Base-by-base conservation (phyloP, 257 asterid species). In the Cruciata laevipes region DNA sequence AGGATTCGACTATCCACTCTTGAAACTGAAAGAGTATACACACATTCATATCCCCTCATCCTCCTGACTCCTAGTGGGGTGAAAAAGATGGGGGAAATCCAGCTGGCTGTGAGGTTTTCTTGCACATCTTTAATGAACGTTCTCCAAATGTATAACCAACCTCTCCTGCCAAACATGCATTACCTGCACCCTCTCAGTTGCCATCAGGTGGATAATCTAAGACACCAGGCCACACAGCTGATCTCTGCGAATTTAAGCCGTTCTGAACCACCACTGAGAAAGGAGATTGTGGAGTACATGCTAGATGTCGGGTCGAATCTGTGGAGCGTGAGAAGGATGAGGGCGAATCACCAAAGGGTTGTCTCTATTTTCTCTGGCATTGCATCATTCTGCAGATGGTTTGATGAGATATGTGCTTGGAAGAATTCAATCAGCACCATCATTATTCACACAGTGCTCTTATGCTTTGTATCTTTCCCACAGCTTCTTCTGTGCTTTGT, bases 251-350 rank as follows among this genome's bases (percentile, higher is more conserved):
- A 91, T 83, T 72, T 91, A 47, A 71, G 83, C 74, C 84, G 97
- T 0, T 83, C 97, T 0, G 97, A 91, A 78, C 97, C 97, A 0
- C 96, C 95, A 0, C 47, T 91, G 64, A 81, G 94, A 66, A 91
- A 80, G 66, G 97, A 91, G 73, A 87, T 82, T 12, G 89, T 88
- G 30, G 97, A 88, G 55, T 91, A 83, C 61, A 91, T 91, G 97
- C 95, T 89, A 7, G 97, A 91, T 17, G 96, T 88, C 3, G 95
- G 97, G 3, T 88, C 97, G 4, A 86, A 89, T 77, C 67, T 81
- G 85, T 91, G 96, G 96, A 89, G 97, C 10, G 82, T 91, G 23
- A 72, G 97, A 62, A 73, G 95, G 71, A 83, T 95, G 84, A 91
- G 85, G 73, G 97, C 88, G 16, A 88, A 85, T 65, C 89, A 83